Base-by-base conservation (phyloP, 495 filamentous ascomycete species). In the Mytilinidion resinicola region DNA sequence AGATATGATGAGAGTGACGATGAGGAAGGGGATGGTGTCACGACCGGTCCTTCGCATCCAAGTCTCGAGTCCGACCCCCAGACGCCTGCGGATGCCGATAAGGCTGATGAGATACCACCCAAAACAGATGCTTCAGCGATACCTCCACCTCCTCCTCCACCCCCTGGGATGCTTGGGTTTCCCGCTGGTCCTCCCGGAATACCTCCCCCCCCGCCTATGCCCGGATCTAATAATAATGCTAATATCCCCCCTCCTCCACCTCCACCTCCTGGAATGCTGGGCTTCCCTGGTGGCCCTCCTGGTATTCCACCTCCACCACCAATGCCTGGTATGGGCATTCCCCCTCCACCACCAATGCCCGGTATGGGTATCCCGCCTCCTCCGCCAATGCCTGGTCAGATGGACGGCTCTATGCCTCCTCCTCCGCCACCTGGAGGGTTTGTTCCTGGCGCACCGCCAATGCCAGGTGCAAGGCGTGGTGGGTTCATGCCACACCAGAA, bases 41-140 rank as follows among this genome's bases (percentile, higher is more conserved):
- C 89, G 6, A 89, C 88, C 50, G 87, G 85, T 12, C 80, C 86
- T 10, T 87, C 87, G 11, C 88, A 89, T 71, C 86, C 88, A 34
- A 85, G 88, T 69, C 70, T 87, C 59, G 86, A 89, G 58, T 84
- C 86, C 4, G 76, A 85, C 56, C 88, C 87, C 3, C 81, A 83
- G 58, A 90, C 87, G 3, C 86, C 88, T 10, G 78, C 76, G 37
- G 88, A 90, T 67, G 67, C 67, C 38, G 88, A 90, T 67, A 67
- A 69, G n/a, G 66, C 71, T 48, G 76, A 76, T 49, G 71, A 72
- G 67, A 74, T 72, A 9, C 69, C 73, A 36, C 74, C 81, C 47
- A 56, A 49, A 21, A 4, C n/a, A 3, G 52, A 39, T 14, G 21
- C 17, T 33, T n/a, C 21, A 2, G 19, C 15, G 35, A 52, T 59